Percentiles rank a stretch among this genome's conserved stretches.
These are phyloP conservation scores for Penicillium desertorum DNA, from an alignment of 495 filamentous ascomycete genomes.

Conservation along the genomic window DNA sequence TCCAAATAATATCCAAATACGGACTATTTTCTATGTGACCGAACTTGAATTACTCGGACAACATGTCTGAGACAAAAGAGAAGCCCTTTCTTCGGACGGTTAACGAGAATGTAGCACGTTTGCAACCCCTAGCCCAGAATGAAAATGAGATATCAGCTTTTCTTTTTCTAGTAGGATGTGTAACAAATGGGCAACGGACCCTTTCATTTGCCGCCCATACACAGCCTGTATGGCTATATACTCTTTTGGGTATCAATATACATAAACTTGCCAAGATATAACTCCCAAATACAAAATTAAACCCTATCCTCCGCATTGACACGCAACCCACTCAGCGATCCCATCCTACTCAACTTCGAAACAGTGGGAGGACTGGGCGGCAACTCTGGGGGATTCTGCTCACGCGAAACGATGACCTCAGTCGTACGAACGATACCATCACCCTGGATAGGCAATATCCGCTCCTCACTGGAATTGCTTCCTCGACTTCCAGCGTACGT, in stretches of 20 bases:
- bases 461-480: constrained; percentile 26
- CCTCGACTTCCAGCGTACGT: constrained; percentile 1
- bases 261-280: not conserved
- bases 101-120: no score
- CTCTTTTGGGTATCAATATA: not conserved
- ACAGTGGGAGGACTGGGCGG: not conserved
- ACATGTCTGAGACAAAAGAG: no score
- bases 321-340: not conserved
- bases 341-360: not conserved
- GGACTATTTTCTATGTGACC: no score
- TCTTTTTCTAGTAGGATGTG: not conserved
- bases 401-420: constrained; percentile 21
- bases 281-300: constrained; percentile 5
- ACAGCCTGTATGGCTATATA: not conserved
- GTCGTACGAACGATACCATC: constrained; percentile 24
- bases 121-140: no score
- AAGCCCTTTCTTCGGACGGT: no score
- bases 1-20: no score
- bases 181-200: not conserved
- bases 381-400: not conserved
- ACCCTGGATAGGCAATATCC: constrained; percentile 16
- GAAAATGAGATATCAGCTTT: no score
- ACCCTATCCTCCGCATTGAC: constrained; percentile 3
- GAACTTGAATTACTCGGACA: no score
- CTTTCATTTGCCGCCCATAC: not conserved